Conservation (phyloP, 371 early-diverging fungal genomes). For the Rhizopus stolonifer region DNA sequence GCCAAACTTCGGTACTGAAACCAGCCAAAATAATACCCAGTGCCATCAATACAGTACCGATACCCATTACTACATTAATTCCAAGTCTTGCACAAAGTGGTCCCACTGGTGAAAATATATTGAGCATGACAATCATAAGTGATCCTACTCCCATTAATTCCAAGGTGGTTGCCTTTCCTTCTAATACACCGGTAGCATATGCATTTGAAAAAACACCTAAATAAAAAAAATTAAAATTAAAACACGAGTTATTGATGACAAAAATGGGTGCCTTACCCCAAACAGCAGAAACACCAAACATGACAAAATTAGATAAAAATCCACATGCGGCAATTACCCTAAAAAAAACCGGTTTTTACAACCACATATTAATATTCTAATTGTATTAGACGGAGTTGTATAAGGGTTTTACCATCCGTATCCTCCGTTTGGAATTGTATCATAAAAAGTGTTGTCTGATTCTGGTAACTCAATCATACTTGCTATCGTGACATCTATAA, state of each 20-base stretch:
- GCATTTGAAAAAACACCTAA: conserved; percentile 41
- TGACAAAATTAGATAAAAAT: conserved; percentile 34
- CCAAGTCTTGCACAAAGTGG: conserved; percentile 43
- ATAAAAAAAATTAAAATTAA: conserved; percentile 4
- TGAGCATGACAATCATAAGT: conserved; percentile 37
- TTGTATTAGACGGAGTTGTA: neutral
- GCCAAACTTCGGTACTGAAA: conserved; percentile 52
- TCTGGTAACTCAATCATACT: conserved; percentile 33
- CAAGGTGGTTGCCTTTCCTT: conserved; percentile 38
- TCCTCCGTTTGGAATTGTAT: conserved; percentile 40
- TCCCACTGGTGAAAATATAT: conserved; percentile 44
- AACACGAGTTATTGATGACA: neutral
- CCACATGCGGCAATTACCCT: conserved; percentile 39
- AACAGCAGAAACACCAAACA: conserved; percentile 39
- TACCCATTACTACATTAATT: conserved; percentile 28
- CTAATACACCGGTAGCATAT: conserved; percentile 25
- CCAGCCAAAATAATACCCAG: conserved; percentile 50
- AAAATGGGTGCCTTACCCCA: conserved; percentile 30
- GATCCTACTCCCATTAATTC: conserved; percentile 56
- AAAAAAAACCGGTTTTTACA: neutral
- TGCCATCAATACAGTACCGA: conserved; percentile 48
- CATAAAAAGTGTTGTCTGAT: conserved; percentile 18
- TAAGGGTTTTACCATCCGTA: conserved; percentile 34
- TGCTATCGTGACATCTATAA: conserved; percentile 29
- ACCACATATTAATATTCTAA: no score